These are phyloP conservation scores for Saturnispora saitoi DNA, from an alignment of 805 yeast genomes.

Conservation along the genomic window DNA sequence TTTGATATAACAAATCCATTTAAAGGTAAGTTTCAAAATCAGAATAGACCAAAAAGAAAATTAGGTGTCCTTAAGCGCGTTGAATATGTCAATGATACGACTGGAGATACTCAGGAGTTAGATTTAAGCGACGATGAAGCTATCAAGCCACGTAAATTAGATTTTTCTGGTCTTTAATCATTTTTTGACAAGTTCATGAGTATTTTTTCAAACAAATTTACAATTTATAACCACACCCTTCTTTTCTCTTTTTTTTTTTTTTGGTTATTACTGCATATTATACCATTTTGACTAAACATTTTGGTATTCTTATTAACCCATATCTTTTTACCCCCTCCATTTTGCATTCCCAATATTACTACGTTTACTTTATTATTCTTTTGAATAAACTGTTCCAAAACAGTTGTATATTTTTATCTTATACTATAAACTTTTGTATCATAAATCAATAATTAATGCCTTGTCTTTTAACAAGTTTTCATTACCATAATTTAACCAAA, in stretches of 20 bases:
- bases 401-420: neutral
- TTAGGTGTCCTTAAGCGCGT: constrained; percentile 10
- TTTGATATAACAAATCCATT: constrained; percentile 22
- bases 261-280: no score
- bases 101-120: constrained; percentile 28
- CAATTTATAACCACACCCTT: no score
- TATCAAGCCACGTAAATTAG: constrained; percentile 33
- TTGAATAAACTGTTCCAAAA: neutral
- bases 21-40: constrained; percentile 5
- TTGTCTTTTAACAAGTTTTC: neutral
- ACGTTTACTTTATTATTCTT: neutral
- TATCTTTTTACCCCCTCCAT: no score
- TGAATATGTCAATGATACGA: constrained; percentile 20
- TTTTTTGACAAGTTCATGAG: no score
- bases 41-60: neutral
- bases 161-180: constrained; percentile 20
- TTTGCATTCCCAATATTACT: neutral
- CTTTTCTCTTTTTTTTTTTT: no score
- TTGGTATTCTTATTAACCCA: no score
- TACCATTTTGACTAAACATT: no score
- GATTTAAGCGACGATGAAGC: constrained; percentile 28
- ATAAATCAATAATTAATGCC: neutral
- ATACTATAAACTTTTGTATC: neutral
- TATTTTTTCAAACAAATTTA: no score
- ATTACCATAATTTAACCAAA: constrained; percentile 47